Evolutionary conservation across 306 rosid species (phyloP), one percentile per base, ranked within the genome.

Genomic region (Fragaria vesca): DNA sequence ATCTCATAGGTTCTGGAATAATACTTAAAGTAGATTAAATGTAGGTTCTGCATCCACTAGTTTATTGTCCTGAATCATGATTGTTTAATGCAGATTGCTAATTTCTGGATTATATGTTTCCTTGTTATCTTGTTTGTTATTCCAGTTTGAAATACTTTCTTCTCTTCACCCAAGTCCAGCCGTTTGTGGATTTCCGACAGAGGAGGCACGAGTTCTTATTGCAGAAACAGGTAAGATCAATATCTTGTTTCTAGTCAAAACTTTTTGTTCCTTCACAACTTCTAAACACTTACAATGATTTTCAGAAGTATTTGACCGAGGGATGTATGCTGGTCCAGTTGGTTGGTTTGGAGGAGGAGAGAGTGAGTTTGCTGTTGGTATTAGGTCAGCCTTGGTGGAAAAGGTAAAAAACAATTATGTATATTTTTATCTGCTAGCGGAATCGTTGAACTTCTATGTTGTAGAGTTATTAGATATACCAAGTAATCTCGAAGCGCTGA

Each of bases 261-360:
- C 21, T 3, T 42, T 3, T 67, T 18, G 18, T 20, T 67, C 50
- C 45, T 72, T 38, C 34, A 80, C 48, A 80, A 68, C 8, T 63
- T 60, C 57, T 79, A 47, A 47, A 45, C 47, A 62, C 71, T 71
- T 38, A 65, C 68, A 47, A 66, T 65, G 46, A 65, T 79, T 47
- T 85, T 78, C 91, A 95, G 99, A 93, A 81, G 81, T 89, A 80
- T 93, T 95, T 82, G 99, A 95, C 79, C 83, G 97, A 68, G 99
- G 97, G 76, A 95, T 93, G 99, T 95, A 89, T 81, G 99, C 97
- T 71, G 99, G 97, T 72, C 99, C 97, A 66, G 93, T 95, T 78
- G 99, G 99, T 51, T 95, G 97, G 99, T 91, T 95, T 76, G 97
- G 99, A 73, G 97, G 99, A 36, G 97, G 91, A 69, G 97, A 93